Conservation (phyloP, 495 filamentous ascomycete genomes). For the Aspergillus carlsbadensis region DNA sequence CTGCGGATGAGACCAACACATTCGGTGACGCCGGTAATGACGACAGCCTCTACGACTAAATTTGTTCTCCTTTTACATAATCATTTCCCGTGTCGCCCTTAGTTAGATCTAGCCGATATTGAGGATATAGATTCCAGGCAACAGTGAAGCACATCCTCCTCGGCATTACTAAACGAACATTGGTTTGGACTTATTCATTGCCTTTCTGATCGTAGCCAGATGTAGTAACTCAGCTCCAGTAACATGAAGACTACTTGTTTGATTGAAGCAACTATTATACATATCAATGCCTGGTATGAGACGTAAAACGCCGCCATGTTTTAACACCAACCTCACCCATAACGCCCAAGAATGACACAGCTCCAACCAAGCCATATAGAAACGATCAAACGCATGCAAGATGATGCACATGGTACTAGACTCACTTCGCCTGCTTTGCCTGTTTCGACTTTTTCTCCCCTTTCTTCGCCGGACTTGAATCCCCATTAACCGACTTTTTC, state of each 20-base stretch:
- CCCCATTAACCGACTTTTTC: slow-evolving; percentile 17
- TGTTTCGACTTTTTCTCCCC: slow-evolving; percentile 28
- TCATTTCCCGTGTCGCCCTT: slow-evolving; percentile 18
- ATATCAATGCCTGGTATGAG: slow-evolving; percentile 6
- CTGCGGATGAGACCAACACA: slow-evolving; percentile 53
- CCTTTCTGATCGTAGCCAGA: not conserved
- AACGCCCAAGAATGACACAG: not conserved
- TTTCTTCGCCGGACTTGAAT: slow-evolving; percentile 28
- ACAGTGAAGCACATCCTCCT: slow-evolving; percentile 12
- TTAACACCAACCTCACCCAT: slow-evolving; percentile 1
- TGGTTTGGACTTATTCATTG: slow-evolving; percentile 11
- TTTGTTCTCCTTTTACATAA: slow-evolving; percentile 21
- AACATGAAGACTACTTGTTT: not conserved
- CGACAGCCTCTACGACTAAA: slow-evolving; percentile 78
- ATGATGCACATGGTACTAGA: too few species aligned
- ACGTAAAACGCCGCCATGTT: slow-evolving; percentile 1
- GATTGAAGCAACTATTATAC: not conserved
- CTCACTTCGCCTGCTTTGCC: slow-evolving; percentile 27
- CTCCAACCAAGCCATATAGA: not conserved
- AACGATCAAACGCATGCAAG: not conserved
- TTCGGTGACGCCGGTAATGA: slow-evolving; percentile 86
- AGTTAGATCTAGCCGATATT: slow-evolving; percentile 25
- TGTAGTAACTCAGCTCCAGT: too few species aligned
- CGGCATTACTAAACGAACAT: slow-evolving; percentile 12
- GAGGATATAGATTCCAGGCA: slow-evolving; percentile 11